phyloP scores from a whole-genome alignment of 768 basidiomycete species.

The Rhizopogon salebrosus region DNA sequence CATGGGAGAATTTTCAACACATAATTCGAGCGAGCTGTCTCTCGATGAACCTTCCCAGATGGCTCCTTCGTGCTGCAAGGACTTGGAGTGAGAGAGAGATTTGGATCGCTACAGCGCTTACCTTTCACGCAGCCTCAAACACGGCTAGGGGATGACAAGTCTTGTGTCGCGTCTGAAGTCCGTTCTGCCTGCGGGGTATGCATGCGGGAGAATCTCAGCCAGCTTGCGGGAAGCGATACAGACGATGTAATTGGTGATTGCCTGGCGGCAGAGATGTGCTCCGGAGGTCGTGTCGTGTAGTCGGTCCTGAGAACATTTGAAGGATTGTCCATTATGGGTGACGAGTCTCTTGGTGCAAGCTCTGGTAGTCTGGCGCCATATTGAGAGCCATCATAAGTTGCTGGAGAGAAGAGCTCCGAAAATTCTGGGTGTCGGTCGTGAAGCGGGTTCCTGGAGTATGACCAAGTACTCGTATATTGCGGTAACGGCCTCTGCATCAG shows the following conservation, averaged over 20 bases:
- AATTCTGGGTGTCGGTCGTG: slow-evolving; percentile 28
- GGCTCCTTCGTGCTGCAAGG: background rate
- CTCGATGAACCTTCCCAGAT: too few relatives aligned
- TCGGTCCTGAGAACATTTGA: too few relatives aligned
- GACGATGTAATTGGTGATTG: background rate
- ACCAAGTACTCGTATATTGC: background rate
- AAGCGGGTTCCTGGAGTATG: slow-evolving; percentile 27
- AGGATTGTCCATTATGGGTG: background rate
- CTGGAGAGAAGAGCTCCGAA: slow-evolving; percentile 25
- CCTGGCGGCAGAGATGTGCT: too few relatives aligned
- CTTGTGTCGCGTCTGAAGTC: background rate
- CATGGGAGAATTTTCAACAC: background rate
- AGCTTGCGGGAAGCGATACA: background rate
- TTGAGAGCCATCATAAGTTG: background rate
- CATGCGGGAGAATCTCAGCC: too few relatives aligned
- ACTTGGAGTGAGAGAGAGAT: background rate
- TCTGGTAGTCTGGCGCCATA: background rate
- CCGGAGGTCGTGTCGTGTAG: background rate
- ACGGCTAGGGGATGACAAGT: background rate
- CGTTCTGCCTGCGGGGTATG: background rate
- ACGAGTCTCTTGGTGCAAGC: background rate
- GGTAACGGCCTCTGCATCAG: background rate
- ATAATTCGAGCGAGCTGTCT: background rate
- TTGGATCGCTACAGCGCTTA: background rate
- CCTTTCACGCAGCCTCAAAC: background rate